Percentiles rank a stretch among this genome's conserved stretches.
These are phyloP conservation scores for California macrophylla DNA, from an alignment of 441 rosid genomes.

Conservation along the genomic window DNA sequence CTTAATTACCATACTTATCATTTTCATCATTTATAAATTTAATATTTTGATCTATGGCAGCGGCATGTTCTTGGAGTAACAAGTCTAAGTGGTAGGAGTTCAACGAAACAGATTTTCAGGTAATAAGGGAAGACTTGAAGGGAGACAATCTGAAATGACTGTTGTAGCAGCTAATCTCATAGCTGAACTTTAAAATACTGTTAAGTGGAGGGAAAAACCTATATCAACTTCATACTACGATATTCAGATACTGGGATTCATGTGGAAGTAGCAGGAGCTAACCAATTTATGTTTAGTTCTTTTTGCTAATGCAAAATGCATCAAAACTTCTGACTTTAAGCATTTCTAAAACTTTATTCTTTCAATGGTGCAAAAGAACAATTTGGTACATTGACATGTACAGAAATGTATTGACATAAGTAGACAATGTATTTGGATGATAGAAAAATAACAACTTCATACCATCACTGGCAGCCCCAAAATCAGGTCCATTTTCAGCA, in stretches of 20 bases:
- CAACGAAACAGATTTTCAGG: too few relatives aligned
- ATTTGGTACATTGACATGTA: neutral
- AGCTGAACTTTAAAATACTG: neutral
- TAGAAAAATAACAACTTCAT: constrained; percentile 14
- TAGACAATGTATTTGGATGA: neutral
- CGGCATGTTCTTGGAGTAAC: too few relatives aligned
- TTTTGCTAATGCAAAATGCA: neutral
- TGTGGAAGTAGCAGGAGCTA: neutral
- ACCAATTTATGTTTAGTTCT: neutral
- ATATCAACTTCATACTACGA: neutral
- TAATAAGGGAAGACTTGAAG: too few relatives aligned
- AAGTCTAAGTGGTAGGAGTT: too few relatives aligned
- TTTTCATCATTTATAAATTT: too few relatives aligned
- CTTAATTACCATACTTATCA: too few relatives aligned
- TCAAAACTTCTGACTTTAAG: neutral
- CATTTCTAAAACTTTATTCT: neutral
- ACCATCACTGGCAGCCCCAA: constrained; percentile 98
- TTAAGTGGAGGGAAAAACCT: neutral
- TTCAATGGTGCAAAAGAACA: neutral
- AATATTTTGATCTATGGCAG: too few relatives aligned
- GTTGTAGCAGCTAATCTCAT: neutral
- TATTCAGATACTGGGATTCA: neutral
- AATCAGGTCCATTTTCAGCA: constrained; percentile 70
- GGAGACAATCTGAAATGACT: too few relatives aligned
- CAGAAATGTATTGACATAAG: neutral